These are phyloP conservation scores for Triticum timopheevii DNA, from an alignment of 176 grass and related monocot species.

Conservation along the genomic window DNA sequence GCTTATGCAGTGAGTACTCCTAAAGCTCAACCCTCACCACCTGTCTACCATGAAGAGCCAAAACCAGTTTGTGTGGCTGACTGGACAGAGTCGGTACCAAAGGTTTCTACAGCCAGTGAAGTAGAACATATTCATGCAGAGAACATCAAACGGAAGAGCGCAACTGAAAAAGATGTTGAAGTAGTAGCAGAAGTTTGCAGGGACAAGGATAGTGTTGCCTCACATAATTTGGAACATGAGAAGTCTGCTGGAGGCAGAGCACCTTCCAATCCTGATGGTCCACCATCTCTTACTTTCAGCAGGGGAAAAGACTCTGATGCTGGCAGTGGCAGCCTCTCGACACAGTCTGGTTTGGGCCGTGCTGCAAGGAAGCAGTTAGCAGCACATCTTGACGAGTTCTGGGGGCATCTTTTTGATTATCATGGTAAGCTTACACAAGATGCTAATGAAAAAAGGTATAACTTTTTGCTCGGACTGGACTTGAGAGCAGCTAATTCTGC, in stretches of 20 bases:
- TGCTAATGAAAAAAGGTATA: conserved; percentile 66
- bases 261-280: conserved; percentile 46
- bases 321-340: conserved; percentile 68
- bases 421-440: conserved; percentile 84
- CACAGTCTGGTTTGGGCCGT: conserved; percentile 88
- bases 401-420: conserved; percentile 94
- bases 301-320: conserved; percentile 59
- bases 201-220: conserved; percentile 49
- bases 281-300: conserved; percentile 56
- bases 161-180: conserved; percentile 54
- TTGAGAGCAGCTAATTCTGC: conserved; percentile 53
- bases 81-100: conserved; percentile 46
- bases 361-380: conserved; percentile 81
- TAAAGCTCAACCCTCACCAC: conserved; percentile 38
- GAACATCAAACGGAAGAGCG: conserved; percentile 31
- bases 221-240: conserved; percentile 42
- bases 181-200: conserved; percentile 45
- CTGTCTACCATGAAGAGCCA: conserved; percentile 53
- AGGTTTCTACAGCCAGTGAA: conserved; percentile 27
- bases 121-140: conserved; percentile 39
- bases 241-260: conserved; percentile 33
- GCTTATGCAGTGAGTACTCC: conserved; percentile 41
- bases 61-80: conserved; percentile 58
- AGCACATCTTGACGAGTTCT: conserved; percentile 89
- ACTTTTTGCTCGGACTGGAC: conserved; percentile 74